phyloP scores from a whole-genome alignment of 768 basidiomycete genomes.

The Cystobasidium tubakii region DNA sequence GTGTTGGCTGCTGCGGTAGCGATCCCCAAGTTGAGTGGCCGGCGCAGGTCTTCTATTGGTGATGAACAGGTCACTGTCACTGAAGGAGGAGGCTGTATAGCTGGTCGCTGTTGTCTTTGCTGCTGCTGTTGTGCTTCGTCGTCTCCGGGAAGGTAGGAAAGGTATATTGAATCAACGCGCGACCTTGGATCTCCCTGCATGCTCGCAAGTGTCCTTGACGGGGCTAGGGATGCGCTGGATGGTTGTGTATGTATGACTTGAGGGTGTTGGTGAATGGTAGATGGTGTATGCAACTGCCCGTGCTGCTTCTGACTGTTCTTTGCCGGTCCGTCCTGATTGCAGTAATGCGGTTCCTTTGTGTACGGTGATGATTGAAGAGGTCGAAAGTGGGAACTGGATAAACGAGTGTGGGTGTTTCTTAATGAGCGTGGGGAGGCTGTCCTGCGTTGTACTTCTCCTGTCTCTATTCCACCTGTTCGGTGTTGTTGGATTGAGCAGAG shows the following conservation, averaged over 20 bases:
- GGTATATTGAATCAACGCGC: conserved; percentile 8
- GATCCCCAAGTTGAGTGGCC: neutral
- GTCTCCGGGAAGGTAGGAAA: neutral
- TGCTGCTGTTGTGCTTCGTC: neutral
- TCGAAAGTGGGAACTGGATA: neutral
- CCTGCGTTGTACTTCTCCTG: neutral
- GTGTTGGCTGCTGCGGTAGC: neutral
- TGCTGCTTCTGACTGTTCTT: neutral
- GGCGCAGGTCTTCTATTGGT: neutral
- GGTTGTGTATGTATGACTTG: neutral
- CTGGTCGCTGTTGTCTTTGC: neutral
- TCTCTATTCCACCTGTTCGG: neutral
- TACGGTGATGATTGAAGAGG: neutral
- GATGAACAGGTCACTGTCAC: neutral
- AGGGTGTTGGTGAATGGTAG: neutral
- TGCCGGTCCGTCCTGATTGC: neutral
- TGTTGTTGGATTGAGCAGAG: neutral
- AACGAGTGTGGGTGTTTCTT: conserved; percentile 15
- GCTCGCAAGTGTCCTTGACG: neutral
- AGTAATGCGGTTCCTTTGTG: neutral
- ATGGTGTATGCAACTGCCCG: neutral
- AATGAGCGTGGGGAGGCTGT: neutral
- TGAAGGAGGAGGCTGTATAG: neutral
- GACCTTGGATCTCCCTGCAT: neutral
- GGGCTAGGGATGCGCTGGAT: neutral